These are phyloP conservation scores for Puccinia brachypodii DNA, from an alignment of 1,284 basidiomycete species.

Conservation along the genomic window DNA sequence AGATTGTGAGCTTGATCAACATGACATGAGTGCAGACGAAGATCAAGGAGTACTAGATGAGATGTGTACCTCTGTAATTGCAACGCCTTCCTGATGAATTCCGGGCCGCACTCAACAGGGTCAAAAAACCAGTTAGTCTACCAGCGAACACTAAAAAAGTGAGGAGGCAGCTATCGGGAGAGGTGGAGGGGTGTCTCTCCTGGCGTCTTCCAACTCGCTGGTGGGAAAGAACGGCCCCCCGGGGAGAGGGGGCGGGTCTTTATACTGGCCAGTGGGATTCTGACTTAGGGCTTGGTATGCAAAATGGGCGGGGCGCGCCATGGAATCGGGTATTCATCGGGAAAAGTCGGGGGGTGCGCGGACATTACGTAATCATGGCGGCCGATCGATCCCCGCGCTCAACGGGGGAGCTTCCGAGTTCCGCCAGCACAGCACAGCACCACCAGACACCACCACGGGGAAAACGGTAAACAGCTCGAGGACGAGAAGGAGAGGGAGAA, in stretches of 20 bases:
- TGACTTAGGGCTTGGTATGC: slow-evolving; percentile 12
- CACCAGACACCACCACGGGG: not conserved
- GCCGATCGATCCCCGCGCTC: not conserved
- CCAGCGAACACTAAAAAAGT: slow-evolving; percentile 19
- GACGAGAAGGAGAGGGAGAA: too few species aligned
- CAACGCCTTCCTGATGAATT: slow-evolving; percentile 33
- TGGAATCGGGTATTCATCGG: slow-evolving; percentile 10
- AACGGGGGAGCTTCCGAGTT: not conserved
- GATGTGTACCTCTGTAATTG: slow-evolving; percentile 48
- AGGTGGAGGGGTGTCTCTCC: slow-evolving; percentile 18
- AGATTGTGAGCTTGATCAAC: too few species aligned
- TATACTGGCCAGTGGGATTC: not conserved
- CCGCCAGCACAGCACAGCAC: not conserved
- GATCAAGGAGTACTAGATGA: too few species aligned
- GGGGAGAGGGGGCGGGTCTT: not conserved
- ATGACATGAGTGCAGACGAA: too few species aligned
- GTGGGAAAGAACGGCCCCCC: not conserved
- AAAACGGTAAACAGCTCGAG: not conserved
- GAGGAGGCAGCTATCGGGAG: slow-evolving; percentile 43
- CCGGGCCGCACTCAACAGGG: slow-evolving; percentile 49
- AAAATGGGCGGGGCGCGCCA: not conserved
- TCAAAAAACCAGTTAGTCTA: slow-evolving; percentile 19
- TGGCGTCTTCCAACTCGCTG: slow-evolving; percentile 39
- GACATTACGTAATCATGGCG: not conserved
- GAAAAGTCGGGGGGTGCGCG: not conserved